Conservation (phyloP, 208 protist species). For the Crithidia mellificae region DNA sequence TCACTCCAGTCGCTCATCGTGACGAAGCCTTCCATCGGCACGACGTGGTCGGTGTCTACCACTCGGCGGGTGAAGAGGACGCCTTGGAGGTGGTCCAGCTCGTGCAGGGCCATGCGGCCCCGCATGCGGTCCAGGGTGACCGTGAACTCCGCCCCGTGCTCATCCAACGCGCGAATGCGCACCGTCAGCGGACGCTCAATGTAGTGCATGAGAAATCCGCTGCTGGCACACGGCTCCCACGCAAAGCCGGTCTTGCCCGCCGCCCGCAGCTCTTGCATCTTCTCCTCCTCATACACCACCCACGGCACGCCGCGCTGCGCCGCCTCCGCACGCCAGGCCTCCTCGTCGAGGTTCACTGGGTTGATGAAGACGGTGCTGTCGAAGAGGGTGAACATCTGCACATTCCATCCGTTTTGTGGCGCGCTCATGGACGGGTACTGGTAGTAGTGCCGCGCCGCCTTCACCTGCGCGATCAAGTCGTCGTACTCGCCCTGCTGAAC, state of each 20-base stretch:
- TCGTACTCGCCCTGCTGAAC: conserved; percentile 53
- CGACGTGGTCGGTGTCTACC: conserved; percentile 84
- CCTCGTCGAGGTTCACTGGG: conserved; percentile 75
- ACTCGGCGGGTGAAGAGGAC: conserved; percentile 86
- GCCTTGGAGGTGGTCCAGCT: conserved; percentile 84
- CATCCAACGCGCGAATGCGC: conserved; percentile 51
- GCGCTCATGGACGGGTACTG: conserved; percentile 88
- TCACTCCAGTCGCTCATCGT: conserved; percentile 89
- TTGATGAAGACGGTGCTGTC: conserved; percentile 85
- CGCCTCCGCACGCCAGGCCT: conserved; percentile 39
- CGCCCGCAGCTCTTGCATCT: conserved; percentile 52
- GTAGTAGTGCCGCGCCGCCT: conserved; percentile 76
- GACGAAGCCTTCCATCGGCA: conserved; percentile 85
- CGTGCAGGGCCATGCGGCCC: conserved; percentile 84
- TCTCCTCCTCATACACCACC: conserved; percentile 47
- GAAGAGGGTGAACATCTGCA: conserved; percentile 88
- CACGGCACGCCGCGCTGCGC: conserved; percentile 30
- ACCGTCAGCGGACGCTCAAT: conserved; percentile 84
- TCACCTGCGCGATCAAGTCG: conserved; percentile 69
- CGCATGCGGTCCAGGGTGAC: conserved; percentile 66
- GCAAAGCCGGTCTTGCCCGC: conserved; percentile 71
- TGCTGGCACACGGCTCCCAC: conserved; percentile 91
- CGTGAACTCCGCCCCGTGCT: conserved; percentile 43
- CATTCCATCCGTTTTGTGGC: conserved; percentile 89
- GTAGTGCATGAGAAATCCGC: conserved; percentile 89